Evolutionary conservation across 495 filamentous ascomycete species (phyloP).

Genomic region (Lasiosphaeria hispida): DNA sequence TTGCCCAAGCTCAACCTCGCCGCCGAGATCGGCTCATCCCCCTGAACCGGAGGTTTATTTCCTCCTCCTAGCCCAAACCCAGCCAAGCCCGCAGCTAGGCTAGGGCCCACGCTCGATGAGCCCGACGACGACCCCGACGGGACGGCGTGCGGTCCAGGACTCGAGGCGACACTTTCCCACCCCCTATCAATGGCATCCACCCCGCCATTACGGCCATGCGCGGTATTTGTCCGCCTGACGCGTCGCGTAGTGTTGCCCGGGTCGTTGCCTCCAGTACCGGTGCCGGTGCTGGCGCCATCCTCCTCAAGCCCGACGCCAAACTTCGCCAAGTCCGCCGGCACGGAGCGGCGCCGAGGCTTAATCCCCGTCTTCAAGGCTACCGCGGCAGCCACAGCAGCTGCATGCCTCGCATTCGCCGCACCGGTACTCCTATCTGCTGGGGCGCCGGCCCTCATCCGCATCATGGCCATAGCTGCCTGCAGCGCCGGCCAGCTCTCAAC

Average conservation of each 20-base stretch:
- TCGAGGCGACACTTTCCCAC: constrained; percentile 34
- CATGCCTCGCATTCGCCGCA: neutral
- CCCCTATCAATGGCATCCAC: constrained; percentile 29
- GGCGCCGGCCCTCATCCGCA: neutral
- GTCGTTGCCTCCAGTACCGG: constrained; percentile 4
- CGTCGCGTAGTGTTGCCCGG: neutral
- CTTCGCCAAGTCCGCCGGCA: constrained; percentile 25
- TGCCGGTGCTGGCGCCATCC: constrained; percentile 2
- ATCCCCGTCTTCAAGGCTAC: neutral
- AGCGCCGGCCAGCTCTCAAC: constrained; percentile 40
- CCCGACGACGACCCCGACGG: constrained; percentile 2
- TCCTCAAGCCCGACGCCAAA: constrained; percentile 15
- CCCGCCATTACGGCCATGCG: constrained; percentile 1
- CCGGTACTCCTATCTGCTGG: neutral
- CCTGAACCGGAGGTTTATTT: constrained; percentile 17
- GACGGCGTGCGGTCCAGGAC: constrained; percentile 1
- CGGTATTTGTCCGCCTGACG: neutral
- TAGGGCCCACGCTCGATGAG: no score
- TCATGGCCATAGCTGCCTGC: constrained; percentile 15
- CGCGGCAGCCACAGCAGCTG: no score
- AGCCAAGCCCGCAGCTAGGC: no score
- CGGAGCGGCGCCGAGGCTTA: constrained; percentile 19
- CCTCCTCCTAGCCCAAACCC: no score
- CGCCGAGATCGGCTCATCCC: constrained; percentile 39
- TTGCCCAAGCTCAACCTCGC: constrained; percentile 46